Conservation (phyloP, 306 rosid species). For the Vigna mungo region DNA sequence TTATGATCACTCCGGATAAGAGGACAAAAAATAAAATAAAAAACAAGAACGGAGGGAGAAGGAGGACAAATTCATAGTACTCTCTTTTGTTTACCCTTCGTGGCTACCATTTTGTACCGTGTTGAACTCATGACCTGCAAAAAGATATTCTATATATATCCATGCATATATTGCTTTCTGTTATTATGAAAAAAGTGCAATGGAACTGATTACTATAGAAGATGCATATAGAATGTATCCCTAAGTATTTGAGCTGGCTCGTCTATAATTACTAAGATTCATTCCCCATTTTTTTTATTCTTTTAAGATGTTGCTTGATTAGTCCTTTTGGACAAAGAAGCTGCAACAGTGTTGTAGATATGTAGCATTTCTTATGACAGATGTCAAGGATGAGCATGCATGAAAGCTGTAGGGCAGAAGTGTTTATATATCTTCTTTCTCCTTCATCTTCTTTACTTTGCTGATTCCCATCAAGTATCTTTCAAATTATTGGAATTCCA, state of each 20-base stretch:
- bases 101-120: slow-evolving; percentile 45
- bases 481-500: too few species aligned
- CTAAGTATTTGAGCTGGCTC: neutral
- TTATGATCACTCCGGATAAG: slow-evolving; percentile 15
- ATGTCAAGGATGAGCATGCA: slow-evolving; percentile 29
- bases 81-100: slow-evolving; percentile 17
- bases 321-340: slow-evolving; percentile 22
- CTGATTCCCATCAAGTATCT: slow-evolving; percentile 46
- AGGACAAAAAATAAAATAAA: neutral
- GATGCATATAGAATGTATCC: slow-evolving; percentile 18
- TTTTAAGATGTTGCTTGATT: slow-evolving; percentile 10
- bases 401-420: slow-evolving; percentile 45
- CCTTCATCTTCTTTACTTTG: slow-evolving; percentile 15
- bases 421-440: slow-evolving; percentile 18
- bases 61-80: slow-evolving; percentile 39
- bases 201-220: slow-evolving; percentile 32
- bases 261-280: slow-evolving; percentile 10
- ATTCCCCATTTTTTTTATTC: slow-evolving; percentile 16
- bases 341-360: slow-evolving; percentile 19
- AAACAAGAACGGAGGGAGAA: neutral
- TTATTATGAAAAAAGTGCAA: slow-evolving; percentile 18
- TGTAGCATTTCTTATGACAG: slow-evolving; percentile 8
- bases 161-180: slow-evolving; percentile 13
- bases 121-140: slow-evolving; percentile 34
- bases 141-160: slow-evolving; percentile 31